Evolutionary conservation across 352 stramenopile genomes (phyloP).

Genomic region (Plasmopara halstedii): DNA sequence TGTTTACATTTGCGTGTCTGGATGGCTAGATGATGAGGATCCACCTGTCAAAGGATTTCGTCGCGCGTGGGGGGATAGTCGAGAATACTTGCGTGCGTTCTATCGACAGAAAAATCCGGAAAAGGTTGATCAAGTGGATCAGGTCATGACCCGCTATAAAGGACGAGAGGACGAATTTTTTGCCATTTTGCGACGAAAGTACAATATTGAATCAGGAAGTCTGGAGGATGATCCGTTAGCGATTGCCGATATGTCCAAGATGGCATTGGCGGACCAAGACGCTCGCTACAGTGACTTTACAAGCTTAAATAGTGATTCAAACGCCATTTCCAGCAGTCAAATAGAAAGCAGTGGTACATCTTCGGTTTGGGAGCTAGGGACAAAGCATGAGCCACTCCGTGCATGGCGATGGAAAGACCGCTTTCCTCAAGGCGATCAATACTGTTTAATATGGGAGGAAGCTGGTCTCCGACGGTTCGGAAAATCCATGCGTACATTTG

Average conservation of each 20-base stretch:
- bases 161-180: slow-evolving; percentile 83
- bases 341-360: slow-evolving; percentile 4
- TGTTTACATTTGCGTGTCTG: slow-evolving; percentile 82
- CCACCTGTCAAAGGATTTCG: slow-evolving; percentile 47
- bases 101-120: slow-evolving; percentile 58
- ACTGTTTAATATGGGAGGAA: slow-evolving; percentile 77
- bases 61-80: slow-evolving; percentile 67
- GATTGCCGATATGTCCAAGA: slow-evolving; percentile 24
- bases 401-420: slow-evolving; percentile 82
- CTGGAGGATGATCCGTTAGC: slow-evolving; percentile 40
- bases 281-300: slow-evolving; percentile 21
- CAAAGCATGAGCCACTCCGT: slow-evolving; percentile 31
- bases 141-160: slow-evolving; percentile 74
- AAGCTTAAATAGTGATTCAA: slow-evolving; percentile 29
- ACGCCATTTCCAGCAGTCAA: slow-evolving; percentile 22
- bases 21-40: slow-evolving; percentile 78
- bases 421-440: slow-evolving; percentile 75
- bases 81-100: slow-evolving; percentile 70
- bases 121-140: slow-evolving; percentile 76
- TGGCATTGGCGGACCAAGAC: slow-evolving; percentile 20
- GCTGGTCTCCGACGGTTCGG: slow-evolving; percentile 59
- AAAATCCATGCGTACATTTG: slow-evolving; percentile 76
- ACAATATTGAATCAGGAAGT: slow-evolving; percentile 32
- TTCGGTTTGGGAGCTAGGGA: slow-evolving; percentile 25
- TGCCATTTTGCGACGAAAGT: slow-evolving; percentile 52